Base-by-base conservation (phyloP, 2,329 filamentous ascomycete species). In the Emmonsia crescens region DNA sequence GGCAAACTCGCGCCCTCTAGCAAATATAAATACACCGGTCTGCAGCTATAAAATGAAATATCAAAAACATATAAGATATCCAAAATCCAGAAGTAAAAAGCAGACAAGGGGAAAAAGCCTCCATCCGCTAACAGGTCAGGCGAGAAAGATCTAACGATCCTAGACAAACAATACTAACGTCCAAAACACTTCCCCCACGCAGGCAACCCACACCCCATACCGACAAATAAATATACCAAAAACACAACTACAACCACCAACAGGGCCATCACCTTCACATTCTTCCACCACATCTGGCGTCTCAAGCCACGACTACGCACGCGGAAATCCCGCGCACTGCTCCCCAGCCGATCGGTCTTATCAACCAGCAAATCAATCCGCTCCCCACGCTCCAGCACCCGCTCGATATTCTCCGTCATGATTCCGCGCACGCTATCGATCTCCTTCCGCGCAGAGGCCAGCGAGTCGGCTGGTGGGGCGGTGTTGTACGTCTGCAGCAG, bases 251-350 rank as follows among this genome's bases (percentile, higher is more conserved):
- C 80, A 38, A 94, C 76, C 1, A 92, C 90, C 52, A 96, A 71
- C 68, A 99, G 75, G 6, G 84, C 87, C 91, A 97, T 96, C 68
- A 99, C 77, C 79, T 95, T 95, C 54, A 96, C 83, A 74, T 99
- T 97, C 86, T 97, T 97, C 93, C 93, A 97, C 94, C 94, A 99
- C 94, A 99, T 97, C 76, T 88, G 84, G 72, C 95, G 83, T 78
- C 94, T 89, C 68, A 99, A 75, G 0, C 91, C 91, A 31, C 91
- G 81, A 73, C 89, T 95, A 67, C 93, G 82, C 21, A 97, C 87
- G 59, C 94, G 81, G 73, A 99, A 99, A 73, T 99, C 94, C 68
- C 87, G 82, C 60, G 94, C 91, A 73, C 86, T 94, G 33, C 89
- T 90, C 16, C 93, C 94, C 46, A 99, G 76, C 51, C 91, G 82